Conservation (phyloP, 352 stramenopile genomes). For the Albugo candida region DNA sequence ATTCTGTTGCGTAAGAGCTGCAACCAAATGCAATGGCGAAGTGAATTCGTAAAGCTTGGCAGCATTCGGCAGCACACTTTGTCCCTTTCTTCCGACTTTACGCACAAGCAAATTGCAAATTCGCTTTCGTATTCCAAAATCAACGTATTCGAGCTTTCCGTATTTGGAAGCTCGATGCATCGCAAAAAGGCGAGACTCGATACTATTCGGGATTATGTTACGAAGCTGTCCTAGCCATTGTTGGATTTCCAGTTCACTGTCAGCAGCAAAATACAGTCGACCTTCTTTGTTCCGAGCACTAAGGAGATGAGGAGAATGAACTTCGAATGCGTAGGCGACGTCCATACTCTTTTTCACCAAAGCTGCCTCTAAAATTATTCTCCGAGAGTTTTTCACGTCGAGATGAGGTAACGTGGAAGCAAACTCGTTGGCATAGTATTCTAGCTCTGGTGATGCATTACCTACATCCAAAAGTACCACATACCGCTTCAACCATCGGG, state of each 20-base stretch:
- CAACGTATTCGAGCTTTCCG: slow-evolving; percentile 36
- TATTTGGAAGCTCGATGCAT: slow-evolving; percentile 50
- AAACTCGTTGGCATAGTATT: slow-evolving; percentile 50
- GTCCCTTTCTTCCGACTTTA: neutral
- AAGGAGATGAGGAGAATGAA: slow-evolving; percentile 78
- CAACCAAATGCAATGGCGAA: slow-evolving; percentile 45
- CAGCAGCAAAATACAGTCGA: slow-evolving; percentile 68
- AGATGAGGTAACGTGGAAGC: slow-evolving; percentile 14
- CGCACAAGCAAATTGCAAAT: slow-evolving; percentile 15
- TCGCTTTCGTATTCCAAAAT: slow-evolving; percentile 27
- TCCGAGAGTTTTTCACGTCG: slow-evolving; percentile 16
- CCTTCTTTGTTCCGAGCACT: slow-evolving; percentile 71
- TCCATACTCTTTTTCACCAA: slow-evolving; percentile 69
- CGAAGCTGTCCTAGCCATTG: slow-evolving; percentile 74
- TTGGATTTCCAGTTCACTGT: slow-evolving; percentile 76
- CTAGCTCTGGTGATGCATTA: slow-evolving; percentile 20
- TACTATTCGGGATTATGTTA: slow-evolving; percentile 45
- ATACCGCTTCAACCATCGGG: slow-evolving; percentile 62
- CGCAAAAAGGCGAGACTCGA: slow-evolving; percentile 55
- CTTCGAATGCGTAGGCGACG: slow-evolving; percentile 68
- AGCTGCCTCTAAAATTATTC: slow-evolving; percentile 36
- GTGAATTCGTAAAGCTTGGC: slow-evolving; percentile 14
- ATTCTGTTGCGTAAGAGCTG: slow-evolving; percentile 6
- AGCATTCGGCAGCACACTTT: slow-evolving; percentile 1
- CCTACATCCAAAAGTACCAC: slow-evolving; percentile 27